Evolutionary conservation across 768 basidiomycete genomes (phyloP).

Genomic region (Phaffia tasmanica): DNA sequence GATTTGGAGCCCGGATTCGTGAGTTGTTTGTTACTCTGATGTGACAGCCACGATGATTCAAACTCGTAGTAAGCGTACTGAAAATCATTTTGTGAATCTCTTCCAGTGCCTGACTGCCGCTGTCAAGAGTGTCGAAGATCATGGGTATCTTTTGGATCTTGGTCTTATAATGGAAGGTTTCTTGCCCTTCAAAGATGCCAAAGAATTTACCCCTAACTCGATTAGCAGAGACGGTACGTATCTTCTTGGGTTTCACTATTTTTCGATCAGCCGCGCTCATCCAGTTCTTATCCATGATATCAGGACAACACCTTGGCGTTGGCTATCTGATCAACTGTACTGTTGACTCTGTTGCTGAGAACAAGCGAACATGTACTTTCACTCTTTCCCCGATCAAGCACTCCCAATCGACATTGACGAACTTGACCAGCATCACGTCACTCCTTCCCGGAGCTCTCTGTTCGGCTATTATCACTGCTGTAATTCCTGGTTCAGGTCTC

Average conservation of each 20-base stretch:
- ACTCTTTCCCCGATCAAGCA: conserved; percentile 42
- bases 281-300: conserved; percentile 9
- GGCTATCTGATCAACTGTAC: conserved; percentile 59
- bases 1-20: conserved; percentile 70
- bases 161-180: conserved; percentile 68
- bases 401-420: conserved; percentile 48
- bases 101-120: conserved; percentile 60
- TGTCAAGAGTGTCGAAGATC: conserved; percentile 79
- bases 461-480: conserved; percentile 65
- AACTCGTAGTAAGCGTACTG: too few species aligned
- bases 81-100: conserved; percentile 3
- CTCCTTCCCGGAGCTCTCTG: conserved; percentile 78
- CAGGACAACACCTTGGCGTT: conserved; percentile 43
- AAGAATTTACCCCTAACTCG: conserved; percentile 36
- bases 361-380: conserved; percentile 68
- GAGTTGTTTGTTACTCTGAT: conserved; percentile 37
- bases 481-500: conserved; percentile 55
- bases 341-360: conserved; percentile 58
- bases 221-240: conserved; percentile 19
- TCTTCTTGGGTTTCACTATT: not conserved
- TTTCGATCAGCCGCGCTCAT: not conserved
- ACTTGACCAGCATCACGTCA: conserved; percentile 65
- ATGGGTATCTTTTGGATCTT: conserved; percentile 81
- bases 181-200: conserved; percentile 62
- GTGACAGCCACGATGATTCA: too few species aligned